Evolutionary conservation across 1,139 yeast genomes (phyloP).

Genomic region (Citeromyces hawaiiensis): DNA sequence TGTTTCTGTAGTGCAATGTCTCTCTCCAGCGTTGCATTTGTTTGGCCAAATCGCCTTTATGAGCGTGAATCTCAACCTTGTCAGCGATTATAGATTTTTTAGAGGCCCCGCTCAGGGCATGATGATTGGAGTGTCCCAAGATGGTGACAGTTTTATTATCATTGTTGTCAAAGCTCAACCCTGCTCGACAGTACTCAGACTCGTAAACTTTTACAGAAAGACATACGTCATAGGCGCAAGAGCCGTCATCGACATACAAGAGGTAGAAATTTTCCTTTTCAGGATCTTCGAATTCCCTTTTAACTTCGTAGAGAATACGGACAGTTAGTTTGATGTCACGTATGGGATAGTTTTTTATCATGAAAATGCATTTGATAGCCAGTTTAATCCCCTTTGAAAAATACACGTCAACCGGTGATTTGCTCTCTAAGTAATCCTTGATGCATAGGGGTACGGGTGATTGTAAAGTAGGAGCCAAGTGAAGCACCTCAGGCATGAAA

Average conservation of each 20-base stretch:
- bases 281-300: conserved; percentile 5
- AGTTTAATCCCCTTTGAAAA: conserved; percentile 11
- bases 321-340: conserved; percentile 18
- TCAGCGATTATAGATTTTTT: conserved; percentile 16
- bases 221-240: background rate
- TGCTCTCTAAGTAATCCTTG: conserved; percentile 15
- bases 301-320: conserved; percentile 13
- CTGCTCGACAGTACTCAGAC: conserved; percentile 2
- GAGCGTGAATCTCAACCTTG: conserved; percentile 13
- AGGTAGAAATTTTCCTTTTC: background rate
- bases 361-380: conserved; percentile 8
- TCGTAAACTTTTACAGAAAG: conserved; percentile 1
- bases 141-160: conserved; percentile 7
- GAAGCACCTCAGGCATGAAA: conserved; percentile 22
- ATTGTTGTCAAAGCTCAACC: conserved; percentile 4
- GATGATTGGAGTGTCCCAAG: conserved; percentile 4
- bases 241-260: conserved; percentile 2
- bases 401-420: conserved; percentile 14
- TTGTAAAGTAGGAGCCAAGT: conserved; percentile 17
- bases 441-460: conserved; percentile 18
- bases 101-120: background rate
- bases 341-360: conserved; percentile 25
- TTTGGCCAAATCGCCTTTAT: conserved; percentile 9
- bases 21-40: conserved; percentile 24
- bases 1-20: conserved; percentile 15